Conservation (phyloP, 129 eudicot species). For the Scalesia atractyloides region DNA sequence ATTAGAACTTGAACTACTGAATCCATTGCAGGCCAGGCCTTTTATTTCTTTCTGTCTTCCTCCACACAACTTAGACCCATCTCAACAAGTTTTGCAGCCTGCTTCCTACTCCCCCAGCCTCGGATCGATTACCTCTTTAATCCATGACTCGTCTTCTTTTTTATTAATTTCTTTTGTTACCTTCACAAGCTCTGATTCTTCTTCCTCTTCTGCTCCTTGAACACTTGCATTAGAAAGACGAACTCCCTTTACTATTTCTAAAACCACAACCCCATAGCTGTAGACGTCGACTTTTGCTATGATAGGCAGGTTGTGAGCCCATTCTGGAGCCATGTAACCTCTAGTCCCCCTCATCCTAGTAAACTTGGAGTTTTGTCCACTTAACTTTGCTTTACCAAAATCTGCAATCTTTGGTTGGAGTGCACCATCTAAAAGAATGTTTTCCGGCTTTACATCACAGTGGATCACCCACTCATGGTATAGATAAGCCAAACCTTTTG, state of each 20-base stretch:
- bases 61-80: conserved; percentile 47
- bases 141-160: conserved; percentile 30
- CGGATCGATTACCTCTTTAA: conserved; percentile 46
- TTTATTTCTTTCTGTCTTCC: conserved; percentile 48
- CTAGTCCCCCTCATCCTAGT: conserved; percentile 53
- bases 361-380: conserved; percentile 32
- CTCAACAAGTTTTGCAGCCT: conserved; percentile 38
- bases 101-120: conserved; percentile 50
- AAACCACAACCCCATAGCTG: conserved; percentile 52
- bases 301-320: conserved; percentile 43
- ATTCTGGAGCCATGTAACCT: conserved; percentile 19
- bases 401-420: conserved; percentile 57
- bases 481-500: no score
- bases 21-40: conserved; percentile 56
- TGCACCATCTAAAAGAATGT: conserved; percentile 55
- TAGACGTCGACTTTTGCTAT: conserved; percentile 64
- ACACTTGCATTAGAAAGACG: conserved; percentile 29
- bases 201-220: conserved; percentile 28
- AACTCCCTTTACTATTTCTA: conserved; percentile 58
- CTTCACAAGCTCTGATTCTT: conserved; percentile 35
- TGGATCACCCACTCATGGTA: conserved; percentile 61
- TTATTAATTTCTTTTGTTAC: conserved; percentile 20
- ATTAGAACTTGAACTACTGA: conserved; percentile 41
- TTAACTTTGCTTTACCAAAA: conserved; percentile 70
- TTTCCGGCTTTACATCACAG: conserved; percentile 79